A percentile compares a stretch with the other conserved stretches of the same genome.
Conservation (phyloP, 1,284 basidiomycete species). For the Tilletiaria anomala region DNA sequence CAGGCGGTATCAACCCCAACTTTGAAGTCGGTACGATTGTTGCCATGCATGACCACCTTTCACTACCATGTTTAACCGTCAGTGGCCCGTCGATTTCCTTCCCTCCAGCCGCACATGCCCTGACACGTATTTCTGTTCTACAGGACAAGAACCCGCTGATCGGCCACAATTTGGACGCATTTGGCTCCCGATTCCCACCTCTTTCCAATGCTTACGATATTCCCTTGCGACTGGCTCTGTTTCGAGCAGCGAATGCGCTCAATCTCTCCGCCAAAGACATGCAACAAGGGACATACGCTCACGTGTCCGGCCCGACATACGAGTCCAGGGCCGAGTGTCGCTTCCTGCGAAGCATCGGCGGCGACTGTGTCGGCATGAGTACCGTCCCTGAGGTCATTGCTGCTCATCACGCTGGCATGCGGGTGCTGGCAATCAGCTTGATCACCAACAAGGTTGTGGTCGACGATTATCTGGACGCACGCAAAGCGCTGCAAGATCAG, state of each 20-base stretch:
- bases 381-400: conserved; percentile 78
- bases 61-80: conserved; percentile 55
- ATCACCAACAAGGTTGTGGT: conserved; percentile 71
- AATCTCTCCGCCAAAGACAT: conserved; percentile 7
- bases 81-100: not conserved
- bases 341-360: conserved; percentile 15
- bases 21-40: conserved; percentile 70
- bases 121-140: not conserved
- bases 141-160: conserved; percentile 60
- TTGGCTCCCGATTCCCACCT: conserved; percentile 54
- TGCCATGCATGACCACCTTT: conserved; percentile 64
- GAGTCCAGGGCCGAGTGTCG: conserved; percentile 48
- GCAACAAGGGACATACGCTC: conserved; percentile 68
- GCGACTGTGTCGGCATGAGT: conserved; percentile 72
- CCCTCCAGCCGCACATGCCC: not conserved
- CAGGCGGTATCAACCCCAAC: conserved; percentile 57
- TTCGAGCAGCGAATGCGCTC: conserved; percentile 54
- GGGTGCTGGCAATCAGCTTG: conserved; percentile 60
- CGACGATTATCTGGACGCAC: conserved; percentile 54
- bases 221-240: conserved; percentile 53
- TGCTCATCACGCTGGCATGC: conserved; percentile 53
- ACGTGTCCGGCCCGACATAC: conserved; percentile 64
- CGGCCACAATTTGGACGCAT: conserved; percentile 8
- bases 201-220: conserved; percentile 64
- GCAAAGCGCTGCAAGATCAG: conserved; percentile 59